These are phyloP conservation scores for Aspergillus proliferans DNA, from an alignment of 2,329 filamentous ascomycete species.

Conservation along the genomic window DNA sequence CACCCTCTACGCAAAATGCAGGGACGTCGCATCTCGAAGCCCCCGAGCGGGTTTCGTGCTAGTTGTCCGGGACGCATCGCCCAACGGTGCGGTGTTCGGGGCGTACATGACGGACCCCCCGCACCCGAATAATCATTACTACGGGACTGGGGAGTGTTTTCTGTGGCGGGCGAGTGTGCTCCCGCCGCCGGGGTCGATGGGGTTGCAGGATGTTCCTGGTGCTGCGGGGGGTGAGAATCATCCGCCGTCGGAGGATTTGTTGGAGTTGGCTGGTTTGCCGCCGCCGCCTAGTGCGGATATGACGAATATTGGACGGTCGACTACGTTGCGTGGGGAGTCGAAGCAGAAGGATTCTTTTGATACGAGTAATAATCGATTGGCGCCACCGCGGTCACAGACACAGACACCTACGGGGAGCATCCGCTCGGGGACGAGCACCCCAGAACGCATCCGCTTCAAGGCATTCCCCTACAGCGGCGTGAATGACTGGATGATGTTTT, in stretches of 20 bases:
- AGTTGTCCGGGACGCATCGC: constrained; percentile 66
- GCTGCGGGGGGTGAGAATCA: constrained; percentile 6
- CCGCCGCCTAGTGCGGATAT: constrained; percentile 65
- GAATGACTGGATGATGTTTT: constrained; percentile 95
- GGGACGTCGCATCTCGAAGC: constrained; percentile 57
- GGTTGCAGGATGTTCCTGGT: constrained; percentile 5
- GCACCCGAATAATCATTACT: constrained; percentile 76
- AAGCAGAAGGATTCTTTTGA: constrained; percentile 10
- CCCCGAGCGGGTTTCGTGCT: constrained; percentile 80
- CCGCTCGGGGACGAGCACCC: constrained; percentile 39
- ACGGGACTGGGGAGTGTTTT: constrained; percentile 94
- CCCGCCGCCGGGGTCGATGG: constrained; percentile 26
- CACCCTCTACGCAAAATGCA: constrained; percentile 78
- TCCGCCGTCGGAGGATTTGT: constrained; percentile 32
- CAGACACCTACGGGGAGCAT: not conserved
- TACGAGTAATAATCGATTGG: constrained; percentile 12
- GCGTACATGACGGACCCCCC: constrained; percentile 89
- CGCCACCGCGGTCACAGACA: not conserved
- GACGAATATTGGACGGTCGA: constrained; percentile 54
- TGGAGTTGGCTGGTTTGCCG: constrained; percentile 53
- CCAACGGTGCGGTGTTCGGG: constrained; percentile 61
- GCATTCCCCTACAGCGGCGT: constrained; percentile 93
- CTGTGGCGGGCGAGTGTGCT: constrained; percentile 72
- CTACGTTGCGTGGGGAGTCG: constrained; percentile 45
- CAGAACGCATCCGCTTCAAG: constrained; percentile 84